phyloP scores from a whole-genome alignment of 2,329 filamentous ascomycete species.

The Sarocladium kiliense region DNA sequence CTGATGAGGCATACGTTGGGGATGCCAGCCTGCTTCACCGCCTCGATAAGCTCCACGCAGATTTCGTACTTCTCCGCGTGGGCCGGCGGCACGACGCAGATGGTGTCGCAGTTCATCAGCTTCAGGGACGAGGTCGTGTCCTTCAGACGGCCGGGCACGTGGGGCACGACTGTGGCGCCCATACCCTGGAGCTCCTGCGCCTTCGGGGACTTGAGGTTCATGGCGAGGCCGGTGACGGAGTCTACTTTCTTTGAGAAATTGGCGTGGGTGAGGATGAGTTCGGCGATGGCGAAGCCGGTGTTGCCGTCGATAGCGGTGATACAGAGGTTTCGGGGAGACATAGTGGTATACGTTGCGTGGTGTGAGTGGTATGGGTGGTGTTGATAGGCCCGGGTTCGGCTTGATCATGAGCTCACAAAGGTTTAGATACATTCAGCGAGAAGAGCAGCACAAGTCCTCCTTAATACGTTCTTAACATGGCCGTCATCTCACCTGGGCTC shows the following conservation, averaged over 20 bases:
- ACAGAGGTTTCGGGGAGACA: constrained; percentile 41
- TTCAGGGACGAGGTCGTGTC: constrained; percentile 33
- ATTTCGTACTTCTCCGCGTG: constrained; percentile 41
- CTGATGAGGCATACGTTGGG: constrained; percentile 42
- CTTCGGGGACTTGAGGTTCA: constrained; percentile 31
- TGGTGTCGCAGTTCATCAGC: constrained; percentile 37
- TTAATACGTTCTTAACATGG: too few relatives aligned
- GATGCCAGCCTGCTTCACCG: constrained; percentile 38
- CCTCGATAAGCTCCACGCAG: constrained; percentile 36
- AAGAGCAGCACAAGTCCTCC: too few relatives aligned
- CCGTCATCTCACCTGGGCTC: too few relatives aligned
- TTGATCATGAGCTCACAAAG: too few relatives aligned
- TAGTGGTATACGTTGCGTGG: constrained; percentile 16
- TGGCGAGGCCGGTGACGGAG: constrained; percentile 34
- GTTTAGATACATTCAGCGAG: too few relatives aligned
- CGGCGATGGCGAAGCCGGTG: constrained; percentile 45
- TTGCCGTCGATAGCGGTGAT: constrained; percentile 45
- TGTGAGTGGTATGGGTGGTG: too few relatives aligned
- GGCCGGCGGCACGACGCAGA: constrained; percentile 44
- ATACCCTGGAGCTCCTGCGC: constrained; percentile 31
- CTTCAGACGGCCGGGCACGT: constrained; percentile 20
- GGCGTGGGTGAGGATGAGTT: constrained; percentile 38
- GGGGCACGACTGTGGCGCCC: too few relatives aligned
- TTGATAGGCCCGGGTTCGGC: too few relatives aligned
- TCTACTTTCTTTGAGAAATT: constrained; percentile 36